Evolutionary conservation across 148 eudicot genomes (phyloP).

Genomic region (Chenopodium berlandieri): DNA sequence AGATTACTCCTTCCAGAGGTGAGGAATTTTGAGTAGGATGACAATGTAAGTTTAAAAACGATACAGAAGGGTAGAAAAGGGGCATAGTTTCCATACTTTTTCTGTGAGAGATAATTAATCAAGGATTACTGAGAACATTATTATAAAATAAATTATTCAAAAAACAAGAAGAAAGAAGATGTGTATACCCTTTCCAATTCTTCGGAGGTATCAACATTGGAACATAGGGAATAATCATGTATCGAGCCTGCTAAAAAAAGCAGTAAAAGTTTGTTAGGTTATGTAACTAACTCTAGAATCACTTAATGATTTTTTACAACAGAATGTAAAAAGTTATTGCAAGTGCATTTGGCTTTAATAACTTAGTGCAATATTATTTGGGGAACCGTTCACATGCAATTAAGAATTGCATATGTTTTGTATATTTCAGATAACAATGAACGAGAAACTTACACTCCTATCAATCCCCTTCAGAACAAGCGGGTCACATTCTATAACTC

Average conservation of each 20-base stretch:
- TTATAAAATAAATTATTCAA: too few relatives aligned
- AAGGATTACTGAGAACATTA: neutral
- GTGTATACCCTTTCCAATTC: constrained; percentile 76
- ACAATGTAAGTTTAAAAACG: neutral
- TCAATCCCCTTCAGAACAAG: constrained; percentile 71
- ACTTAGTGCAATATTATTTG: neutral
- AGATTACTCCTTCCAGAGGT: neutral
- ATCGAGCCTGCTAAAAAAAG: constrained; percentile 55
- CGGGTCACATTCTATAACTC: constrained; percentile 84
- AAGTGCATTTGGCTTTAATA: neutral
- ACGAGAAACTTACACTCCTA: constrained; percentile 56
- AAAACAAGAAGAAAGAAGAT: neutral
- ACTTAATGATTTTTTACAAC: neutral
- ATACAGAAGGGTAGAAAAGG: neutral
- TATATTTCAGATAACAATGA: neutral
- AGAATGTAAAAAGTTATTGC: neutral
- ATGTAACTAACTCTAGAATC: neutral
- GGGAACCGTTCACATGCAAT: neutral
- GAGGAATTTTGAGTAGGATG: neutral
- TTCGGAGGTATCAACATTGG: constrained; percentile 93
- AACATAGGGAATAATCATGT: constrained; percentile 77
- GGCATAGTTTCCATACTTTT: neutral
- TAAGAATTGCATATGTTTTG: neutral
- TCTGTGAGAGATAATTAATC: neutral
- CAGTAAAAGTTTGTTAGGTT: constrained; percentile 15